Conservation (phyloP, 768 basidiomycete species). For the Clavaria fumosa region DNA sequence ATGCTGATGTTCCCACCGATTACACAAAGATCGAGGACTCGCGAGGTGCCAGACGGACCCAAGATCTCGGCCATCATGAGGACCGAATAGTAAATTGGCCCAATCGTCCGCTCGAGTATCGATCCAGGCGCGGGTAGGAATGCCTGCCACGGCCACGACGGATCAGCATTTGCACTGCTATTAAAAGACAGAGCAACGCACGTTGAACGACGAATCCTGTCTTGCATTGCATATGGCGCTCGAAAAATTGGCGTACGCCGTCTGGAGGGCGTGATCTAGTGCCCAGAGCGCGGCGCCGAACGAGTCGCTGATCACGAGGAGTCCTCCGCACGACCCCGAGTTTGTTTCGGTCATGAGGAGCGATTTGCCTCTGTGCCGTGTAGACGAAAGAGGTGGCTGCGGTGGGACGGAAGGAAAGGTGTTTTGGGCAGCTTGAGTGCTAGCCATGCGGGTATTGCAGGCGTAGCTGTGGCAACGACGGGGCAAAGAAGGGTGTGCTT, state of each 20-base stretch:
- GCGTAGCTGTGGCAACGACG: no score
- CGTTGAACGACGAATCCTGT: constrained; percentile 53
- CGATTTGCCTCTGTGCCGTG: no score
- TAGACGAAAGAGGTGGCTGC: no score
- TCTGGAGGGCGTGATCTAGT: constrained; percentile 45
- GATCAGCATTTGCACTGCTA: no score
- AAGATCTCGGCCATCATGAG: constrained; percentile 57
- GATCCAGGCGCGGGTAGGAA: no score
- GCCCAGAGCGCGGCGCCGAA: constrained; percentile 55
- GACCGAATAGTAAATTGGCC: constrained; percentile 59
- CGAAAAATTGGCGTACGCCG: constrained; percentile 44
- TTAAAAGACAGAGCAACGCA: no score
- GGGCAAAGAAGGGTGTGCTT: no score
- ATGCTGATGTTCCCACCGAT: constrained; percentile 33
- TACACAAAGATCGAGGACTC: constrained; percentile 48
- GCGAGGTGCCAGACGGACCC: constrained; percentile 45
- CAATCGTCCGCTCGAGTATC: constrained; percentile 57
- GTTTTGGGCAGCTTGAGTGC: no score
- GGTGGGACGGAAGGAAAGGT: no score
- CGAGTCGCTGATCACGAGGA: constrained; percentile 43
- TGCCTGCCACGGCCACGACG: no score
- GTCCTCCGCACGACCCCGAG: constrained; percentile 54
- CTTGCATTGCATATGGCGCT: constrained; percentile 44
- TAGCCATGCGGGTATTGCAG: no score
- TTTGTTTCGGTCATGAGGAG: constrained; percentile 63